Base-by-base conservation (phyloP, 1,284 basidiomycete species). In the Pulveroboletus sp. region DNA sequence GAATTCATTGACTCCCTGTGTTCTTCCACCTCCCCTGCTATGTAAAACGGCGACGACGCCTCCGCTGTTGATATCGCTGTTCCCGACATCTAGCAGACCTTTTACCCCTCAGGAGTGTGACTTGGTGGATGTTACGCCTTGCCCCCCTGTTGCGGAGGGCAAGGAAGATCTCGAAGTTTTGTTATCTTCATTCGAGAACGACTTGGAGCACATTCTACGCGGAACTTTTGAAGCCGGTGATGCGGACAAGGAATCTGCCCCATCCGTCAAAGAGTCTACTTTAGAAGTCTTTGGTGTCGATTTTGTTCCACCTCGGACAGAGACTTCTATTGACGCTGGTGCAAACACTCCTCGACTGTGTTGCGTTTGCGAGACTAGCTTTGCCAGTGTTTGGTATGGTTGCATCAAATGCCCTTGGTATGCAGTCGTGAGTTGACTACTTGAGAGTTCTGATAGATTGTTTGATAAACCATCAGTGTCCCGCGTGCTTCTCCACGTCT, bases 101-200 rank as follows among this genome's bases (percentile, higher is more conserved):
- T 40, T 11, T 17, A 26, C 42, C 7, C 19, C 37, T 55, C 42
- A 11, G 5, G 51, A 46, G 12, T 9, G 44, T 50, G 26, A n/a
- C 8, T 50, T 16, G 26, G 41, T 13, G 13, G 44, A 13, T 19
- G 7, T 16, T 19, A 45, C 37, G 4, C 61, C 45, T 46, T 86
- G 82, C 67, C 87, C 83, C 69, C 75, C 81, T 8, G 65, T 82
- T 12, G 63, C 75, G 6, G 72, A 81, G 54, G 76, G 75, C 49
- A 87, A 81, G 69, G 71, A 71, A 41, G 83, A 86, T 56, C 72
- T 89, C 26, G 75, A 81, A 59, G 57, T 57, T 0, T 71, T 90
- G 26, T 70, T 91, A 52, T 65, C 73, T 41, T 75, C 73, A n/a
- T 89, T 92, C 69, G 80, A 86, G 61, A 65, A 68, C 17, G 82